Evolutionary conservation across 2,329 filamentous ascomycete species (phyloP).

Genomic region (Chaetomium sp.): DNA sequence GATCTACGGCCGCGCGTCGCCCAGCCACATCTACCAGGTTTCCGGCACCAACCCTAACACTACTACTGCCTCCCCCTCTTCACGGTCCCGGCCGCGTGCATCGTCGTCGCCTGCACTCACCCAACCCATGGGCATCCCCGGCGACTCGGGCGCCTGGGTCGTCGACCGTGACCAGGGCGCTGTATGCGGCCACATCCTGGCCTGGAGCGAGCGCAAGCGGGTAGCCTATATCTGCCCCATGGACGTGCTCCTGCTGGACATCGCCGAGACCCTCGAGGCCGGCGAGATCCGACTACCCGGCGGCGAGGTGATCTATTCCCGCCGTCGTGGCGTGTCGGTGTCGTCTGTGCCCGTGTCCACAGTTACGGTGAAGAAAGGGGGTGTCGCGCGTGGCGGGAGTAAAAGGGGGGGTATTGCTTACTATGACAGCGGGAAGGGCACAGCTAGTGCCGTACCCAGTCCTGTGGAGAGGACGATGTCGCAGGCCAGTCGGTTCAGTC

Average conservation of each 20-base stretch:
- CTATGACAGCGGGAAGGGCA: no score
- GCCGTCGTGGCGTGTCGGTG: neutral
- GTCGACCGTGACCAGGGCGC: slow-evolving; percentile 72
- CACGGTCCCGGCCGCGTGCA: no score
- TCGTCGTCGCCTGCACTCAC: neutral
- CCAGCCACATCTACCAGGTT: slow-evolving; percentile 48
- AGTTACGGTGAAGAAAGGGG: neutral
- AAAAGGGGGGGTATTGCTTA: no score
- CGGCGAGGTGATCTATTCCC: slow-evolving; percentile 14
- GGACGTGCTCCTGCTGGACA: slow-evolving; percentile 82
- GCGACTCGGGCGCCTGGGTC: slow-evolving; percentile 91
- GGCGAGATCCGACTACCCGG: slow-evolving; percentile 65
- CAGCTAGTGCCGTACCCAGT: no score
- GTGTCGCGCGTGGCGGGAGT: neutral
- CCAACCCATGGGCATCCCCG: slow-evolving; percentile 60
- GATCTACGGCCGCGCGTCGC: slow-evolving; percentile 75
- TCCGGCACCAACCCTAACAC: slow-evolving; percentile 31
- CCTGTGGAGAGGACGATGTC: neutral
- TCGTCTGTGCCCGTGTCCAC: neutral
- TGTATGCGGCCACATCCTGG: slow-evolving; percentile 84
- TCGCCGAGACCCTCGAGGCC: slow-evolving; percentile 69
- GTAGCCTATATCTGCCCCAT: slow-evolving; percentile 93
- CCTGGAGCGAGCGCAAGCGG: slow-evolving; percentile 73
- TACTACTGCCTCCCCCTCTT: neutral
- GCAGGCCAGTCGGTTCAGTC: slow-evolving; percentile 7